Percentiles rank a stretch among this genome's conserved stretches.
phyloP scores from a whole-genome alignment of 768 basidiomycete genomes.

The Rhodotorula toruloides region DNA sequence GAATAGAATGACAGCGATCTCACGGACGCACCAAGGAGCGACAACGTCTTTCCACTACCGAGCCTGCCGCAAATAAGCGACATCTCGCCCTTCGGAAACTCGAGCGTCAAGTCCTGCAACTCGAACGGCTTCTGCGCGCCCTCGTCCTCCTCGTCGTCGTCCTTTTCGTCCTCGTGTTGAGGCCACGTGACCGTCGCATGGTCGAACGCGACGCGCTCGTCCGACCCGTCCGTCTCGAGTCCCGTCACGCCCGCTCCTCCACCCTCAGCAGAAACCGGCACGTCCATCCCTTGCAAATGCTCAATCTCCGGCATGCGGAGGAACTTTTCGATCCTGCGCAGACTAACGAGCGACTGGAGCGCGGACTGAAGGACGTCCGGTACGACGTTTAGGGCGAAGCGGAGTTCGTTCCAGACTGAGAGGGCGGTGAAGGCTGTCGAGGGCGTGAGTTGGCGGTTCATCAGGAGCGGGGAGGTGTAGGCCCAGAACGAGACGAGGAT shows the following conservation, averaged over 20 bases:
- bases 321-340: conserved; percentile 47
- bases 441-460: conserved; percentile 40
- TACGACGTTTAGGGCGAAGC: conserved; percentile 38
- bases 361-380: conserved; percentile 37
- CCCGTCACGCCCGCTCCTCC: neutral
- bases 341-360: conserved; percentile 42
- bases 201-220: conserved; percentile 44
- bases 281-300: no score
- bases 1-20: neutral
- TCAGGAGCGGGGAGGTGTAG: conserved; percentile 38
- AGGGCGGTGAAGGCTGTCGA: conserved; percentile 49
- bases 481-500: conserved; percentile 45
- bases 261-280: neutral
- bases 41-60: conserved; percentile 34
- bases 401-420: conserved; percentile 51
- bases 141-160: conserved; percentile 7
- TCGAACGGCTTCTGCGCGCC: conserved; percentile 35
- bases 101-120: conserved; percentile 56
- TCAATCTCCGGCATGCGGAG: conserved; percentile 48
- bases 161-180: neutral
- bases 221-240: neutral
- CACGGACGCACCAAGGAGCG: conserved; percentile 27
- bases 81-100: conserved; percentile 63
- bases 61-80: conserved; percentile 42
- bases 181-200: conserved; percentile 46